These are phyloP conservation scores for Arthrobotrys conoides DNA, from an alignment of 2,329 filamentous ascomycete genomes.

Conservation along the genomic window DNA sequence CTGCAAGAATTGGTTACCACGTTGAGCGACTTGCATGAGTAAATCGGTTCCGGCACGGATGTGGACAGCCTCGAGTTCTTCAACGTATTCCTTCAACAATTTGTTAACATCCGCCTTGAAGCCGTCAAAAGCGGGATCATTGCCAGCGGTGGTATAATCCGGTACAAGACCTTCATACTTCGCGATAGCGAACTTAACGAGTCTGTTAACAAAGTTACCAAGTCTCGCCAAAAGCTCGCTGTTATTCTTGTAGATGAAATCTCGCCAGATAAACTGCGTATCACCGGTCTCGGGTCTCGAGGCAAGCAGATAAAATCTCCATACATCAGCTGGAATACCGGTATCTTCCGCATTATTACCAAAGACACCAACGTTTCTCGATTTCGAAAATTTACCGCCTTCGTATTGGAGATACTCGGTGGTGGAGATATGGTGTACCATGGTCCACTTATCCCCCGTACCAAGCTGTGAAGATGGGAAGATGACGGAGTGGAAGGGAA, in stretches of 20 bases:
- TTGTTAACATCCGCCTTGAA: constrained; percentile 76
- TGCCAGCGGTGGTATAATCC: constrained; percentile 73
- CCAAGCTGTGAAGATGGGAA: constrained; percentile 91
- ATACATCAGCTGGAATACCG: constrained; percentile 87
- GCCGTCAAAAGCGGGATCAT: constrained; percentile 64
- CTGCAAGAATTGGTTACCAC: constrained; percentile 74
- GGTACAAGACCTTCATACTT: constrained; percentile 81
- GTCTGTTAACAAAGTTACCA: constrained; percentile 80
- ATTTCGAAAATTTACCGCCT: constrained; percentile 92
- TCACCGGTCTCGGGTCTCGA: constrained; percentile 88
- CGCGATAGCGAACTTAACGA: constrained; percentile 82
- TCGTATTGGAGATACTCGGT: constrained; percentile 93
- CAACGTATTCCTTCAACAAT: constrained; percentile 77
- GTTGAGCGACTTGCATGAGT: constrained; percentile 77
- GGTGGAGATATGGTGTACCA: constrained; percentile 87
- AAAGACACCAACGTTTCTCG: constrained; percentile 89
- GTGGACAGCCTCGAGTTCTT: constrained; percentile 79
- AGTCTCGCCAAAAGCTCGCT: constrained; percentile 84
- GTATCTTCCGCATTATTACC: constrained; percentile 90
- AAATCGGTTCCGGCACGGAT: constrained; percentile 77
- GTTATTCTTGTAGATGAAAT: constrained; percentile 88
- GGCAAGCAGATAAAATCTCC: constrained; percentile 90
- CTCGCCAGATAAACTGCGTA: constrained; percentile 89
- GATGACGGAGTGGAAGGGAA: constrained; percentile 89
- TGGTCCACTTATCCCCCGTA: constrained; percentile 87